Evolutionary conservation across 352 stramenopile genomes (phyloP).

Genomic region (Aphanomyces invadans): DNA sequence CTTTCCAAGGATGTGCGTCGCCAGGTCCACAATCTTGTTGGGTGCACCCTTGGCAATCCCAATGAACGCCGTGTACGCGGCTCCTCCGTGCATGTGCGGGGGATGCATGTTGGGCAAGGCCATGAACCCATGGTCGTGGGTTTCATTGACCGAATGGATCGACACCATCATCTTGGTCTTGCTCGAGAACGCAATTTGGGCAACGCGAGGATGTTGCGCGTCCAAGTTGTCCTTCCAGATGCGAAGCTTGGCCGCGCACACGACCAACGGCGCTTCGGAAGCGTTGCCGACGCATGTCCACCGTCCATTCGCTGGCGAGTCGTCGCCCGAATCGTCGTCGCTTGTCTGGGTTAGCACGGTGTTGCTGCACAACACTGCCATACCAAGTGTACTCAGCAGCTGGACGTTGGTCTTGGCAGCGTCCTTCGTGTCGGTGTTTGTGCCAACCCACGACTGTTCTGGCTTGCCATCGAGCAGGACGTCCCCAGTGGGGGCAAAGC

Average conservation of each 20-base stretch:
- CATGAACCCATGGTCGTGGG: conserved; percentile 24
- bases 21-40: no score
- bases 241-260: conserved; percentile 33
- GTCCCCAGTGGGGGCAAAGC: no score
- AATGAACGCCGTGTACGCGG: no score
- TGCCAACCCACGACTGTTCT: no score
- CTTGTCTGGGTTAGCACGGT: conserved; percentile 32
- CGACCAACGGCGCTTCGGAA: conserved; percentile 39
- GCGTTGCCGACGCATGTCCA: conserved; percentile 38
- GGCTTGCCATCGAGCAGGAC: no score
- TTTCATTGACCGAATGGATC: conserved; percentile 26
- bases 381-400: conserved; percentile 36
- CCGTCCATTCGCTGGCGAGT: no score
- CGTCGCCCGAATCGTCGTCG: no score
- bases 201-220: conserved; percentile 27
- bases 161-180: conserved; percentile 26
- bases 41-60: no score
- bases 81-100: conserved; percentile 67
- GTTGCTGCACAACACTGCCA: conserved; percentile 25
- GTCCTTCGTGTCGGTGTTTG: conserved; percentile 77
- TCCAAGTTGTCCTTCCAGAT: conserved; percentile 31
- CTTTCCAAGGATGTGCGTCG: no score
- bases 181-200: conserved; percentile 26
- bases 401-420: conserved; percentile 77
- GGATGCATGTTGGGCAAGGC: conserved; percentile 83